Conservation (phyloP, 148 eudicot species). For the Silene conica region DNA sequence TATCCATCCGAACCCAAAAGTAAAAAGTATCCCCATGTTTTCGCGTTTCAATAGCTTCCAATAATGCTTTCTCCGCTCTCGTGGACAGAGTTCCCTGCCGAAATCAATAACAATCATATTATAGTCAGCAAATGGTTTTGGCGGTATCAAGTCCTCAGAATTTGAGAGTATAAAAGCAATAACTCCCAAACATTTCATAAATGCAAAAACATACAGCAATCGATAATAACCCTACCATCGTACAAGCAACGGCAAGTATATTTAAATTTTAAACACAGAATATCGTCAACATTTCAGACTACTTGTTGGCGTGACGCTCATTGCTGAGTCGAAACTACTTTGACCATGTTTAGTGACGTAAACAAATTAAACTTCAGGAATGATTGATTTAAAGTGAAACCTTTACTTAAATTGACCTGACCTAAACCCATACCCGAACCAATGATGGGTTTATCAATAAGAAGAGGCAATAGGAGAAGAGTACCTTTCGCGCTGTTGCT, state of each 20-base stretch:
- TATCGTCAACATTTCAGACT: too few relatives aligned
- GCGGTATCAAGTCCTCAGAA: background rate
- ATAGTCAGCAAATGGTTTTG: background rate
- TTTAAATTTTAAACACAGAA: too few relatives aligned
- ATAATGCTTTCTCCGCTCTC: constrained; percentile 60
- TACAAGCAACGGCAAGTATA: too few relatives aligned
- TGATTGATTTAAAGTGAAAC: background rate
- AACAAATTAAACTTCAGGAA: background rate
- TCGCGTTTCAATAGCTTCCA: constrained; percentile 57
- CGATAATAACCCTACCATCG: too few relatives aligned
- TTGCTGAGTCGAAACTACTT: too few relatives aligned
- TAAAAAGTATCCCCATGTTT: constrained; percentile 72
- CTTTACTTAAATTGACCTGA: too few relatives aligned
- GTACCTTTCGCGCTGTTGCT: constrained; percentile 72
- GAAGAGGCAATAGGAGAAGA: background rate
- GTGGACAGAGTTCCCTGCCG: constrained; percentile 65
- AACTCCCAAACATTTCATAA: background rate
- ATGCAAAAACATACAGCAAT: too few relatives aligned
- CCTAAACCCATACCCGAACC: too few relatives aligned
- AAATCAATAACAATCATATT: constrained; percentile 9
- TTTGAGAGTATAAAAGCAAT: too few relatives aligned
- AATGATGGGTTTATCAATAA: too few relatives aligned
- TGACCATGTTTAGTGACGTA: background rate
- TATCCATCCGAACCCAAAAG: constrained; percentile 87
- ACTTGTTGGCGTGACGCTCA: too few relatives aligned